Evolutionary conservation across 2,329 filamentous ascomycete species (phyloP).

Genomic region (Epichloe hybrida): DNA sequence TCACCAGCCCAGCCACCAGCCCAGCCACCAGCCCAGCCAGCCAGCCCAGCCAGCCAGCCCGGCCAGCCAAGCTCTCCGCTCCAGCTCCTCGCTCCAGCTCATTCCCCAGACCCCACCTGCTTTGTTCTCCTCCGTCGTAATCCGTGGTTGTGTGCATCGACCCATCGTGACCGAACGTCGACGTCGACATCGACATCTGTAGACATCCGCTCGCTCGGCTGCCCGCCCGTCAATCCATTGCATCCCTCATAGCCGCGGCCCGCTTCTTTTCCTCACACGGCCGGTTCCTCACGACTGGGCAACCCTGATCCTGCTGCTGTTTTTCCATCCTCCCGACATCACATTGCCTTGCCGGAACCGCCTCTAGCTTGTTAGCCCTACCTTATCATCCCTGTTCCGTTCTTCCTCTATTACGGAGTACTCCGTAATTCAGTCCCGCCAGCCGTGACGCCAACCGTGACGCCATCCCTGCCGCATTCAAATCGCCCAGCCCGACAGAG

Average conservation of each 20-base stretch:
- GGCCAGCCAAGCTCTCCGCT: no score
- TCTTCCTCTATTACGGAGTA: not conserved
- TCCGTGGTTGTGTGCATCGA: not conserved
- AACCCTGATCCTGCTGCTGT: no score
- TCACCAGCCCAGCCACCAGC: no score
- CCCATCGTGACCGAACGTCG: no score
- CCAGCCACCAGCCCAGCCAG: no score
- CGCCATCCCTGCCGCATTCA: constrained; percentile 6
- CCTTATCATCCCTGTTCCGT: not conserved
- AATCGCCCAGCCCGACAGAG: constrained; percentile 2
- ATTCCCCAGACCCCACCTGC: not conserved
- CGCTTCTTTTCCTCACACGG: no score
- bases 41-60: no score
- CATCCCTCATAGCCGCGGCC: no score
- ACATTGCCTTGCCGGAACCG: no score
- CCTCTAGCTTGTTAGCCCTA: not conserved
- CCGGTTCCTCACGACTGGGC: no score
- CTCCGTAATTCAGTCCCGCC: not conserved
- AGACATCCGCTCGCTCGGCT: not conserved
- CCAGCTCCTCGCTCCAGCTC: no score
- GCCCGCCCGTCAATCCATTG: not conserved
- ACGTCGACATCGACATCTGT: not conserved
- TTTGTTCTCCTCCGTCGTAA: not conserved
- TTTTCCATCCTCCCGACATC: no score
- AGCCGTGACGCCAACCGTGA: constrained; percentile 3